Conservation (phyloP, 139 green algal species). For the Nannochloris sp. region DNA sequence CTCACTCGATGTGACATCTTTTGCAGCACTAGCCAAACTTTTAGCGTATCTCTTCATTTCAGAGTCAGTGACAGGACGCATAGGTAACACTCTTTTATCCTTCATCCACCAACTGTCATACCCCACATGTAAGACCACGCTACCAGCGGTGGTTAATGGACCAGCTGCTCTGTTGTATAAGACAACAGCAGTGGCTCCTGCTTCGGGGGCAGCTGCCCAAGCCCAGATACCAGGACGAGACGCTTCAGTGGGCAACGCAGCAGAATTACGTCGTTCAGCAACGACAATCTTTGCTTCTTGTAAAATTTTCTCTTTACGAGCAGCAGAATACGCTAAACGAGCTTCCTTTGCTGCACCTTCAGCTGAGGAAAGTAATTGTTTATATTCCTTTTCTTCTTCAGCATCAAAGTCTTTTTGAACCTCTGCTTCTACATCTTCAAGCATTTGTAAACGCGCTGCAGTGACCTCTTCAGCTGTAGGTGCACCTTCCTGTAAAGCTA, state of each 20-base stretch:
- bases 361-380: slow-evolving; percentile 28
- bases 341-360: slow-evolving; percentile 35
- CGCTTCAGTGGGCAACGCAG: slow-evolving; percentile 17
- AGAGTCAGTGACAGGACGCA: neutral
- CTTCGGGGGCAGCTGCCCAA: slow-evolving; percentile 36
- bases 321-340: slow-evolving; percentile 11
- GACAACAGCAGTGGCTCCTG: slow-evolving; percentile 27
- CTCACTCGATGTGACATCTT: too few species aligned
- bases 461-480: slow-evolving; percentile 59
- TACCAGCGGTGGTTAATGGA: slow-evolving; percentile 8
- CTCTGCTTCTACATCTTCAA: slow-evolving; percentile 36
- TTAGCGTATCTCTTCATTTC: neutral
- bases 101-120: slow-evolving; percentile 77
- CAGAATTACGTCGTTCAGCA: slow-evolving; percentile 37
- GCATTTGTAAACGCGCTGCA: slow-evolving; percentile 27
- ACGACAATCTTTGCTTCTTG: slow-evolving; percentile 39
- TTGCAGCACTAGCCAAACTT: neutral
- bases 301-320: slow-evolving; percentile 6
- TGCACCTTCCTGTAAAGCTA: slow-evolving; percentile 47
- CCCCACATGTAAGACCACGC: slow-evolving; percentile 58
- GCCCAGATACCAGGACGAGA: slow-evolving; percentile 28
- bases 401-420: slow-evolving; percentile 32
- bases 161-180: slow-evolving; percentile 51
- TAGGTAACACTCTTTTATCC: slow-evolving; percentile 4
- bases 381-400: slow-evolving; percentile 52